These are phyloP conservation scores for Omphalotus guepiniiformis DNA, from an alignment of 768 basidiomycete species.

Conservation along the genomic window DNA sequence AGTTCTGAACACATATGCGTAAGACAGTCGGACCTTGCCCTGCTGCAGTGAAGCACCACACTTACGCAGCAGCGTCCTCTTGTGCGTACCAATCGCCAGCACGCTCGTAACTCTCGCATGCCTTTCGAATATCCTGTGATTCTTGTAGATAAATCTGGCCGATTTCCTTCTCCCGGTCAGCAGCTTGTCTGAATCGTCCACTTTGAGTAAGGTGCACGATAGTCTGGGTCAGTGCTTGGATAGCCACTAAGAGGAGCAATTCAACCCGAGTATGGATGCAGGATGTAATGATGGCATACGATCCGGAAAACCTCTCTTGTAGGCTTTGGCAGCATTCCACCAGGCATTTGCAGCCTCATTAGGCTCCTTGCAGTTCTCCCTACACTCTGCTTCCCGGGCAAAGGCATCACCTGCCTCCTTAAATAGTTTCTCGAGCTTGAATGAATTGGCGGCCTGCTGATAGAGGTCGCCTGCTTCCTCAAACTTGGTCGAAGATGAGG, in stretches of 20 bases:
- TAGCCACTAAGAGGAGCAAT: conserved; percentile 59
- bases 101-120: conserved; percentile 86
- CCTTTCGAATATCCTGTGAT: conserved; percentile 70
- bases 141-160: conserved; percentile 91
- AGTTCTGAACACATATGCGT: conserved; percentile 49
- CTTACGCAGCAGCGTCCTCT: conserved; percentile 95
- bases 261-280: too few species aligned
- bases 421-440: conserved; percentile 89
- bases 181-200: conserved; percentile 95
- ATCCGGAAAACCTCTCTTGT: conserved; percentile 84
- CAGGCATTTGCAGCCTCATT: conserved; percentile 98
- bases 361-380: conserved; percentile 79
- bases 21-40: background rate
- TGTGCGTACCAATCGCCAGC: conserved; percentile 98
- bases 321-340: conserved; percentile 98
- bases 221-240: conserved; percentile 81
- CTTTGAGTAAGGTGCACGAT: conserved; percentile 76
- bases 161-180: conserved; percentile 97
- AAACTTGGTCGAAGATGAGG: conserved; percentile 74
- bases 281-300: conserved; percentile 53
- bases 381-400: conserved; percentile 90
- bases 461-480: conserved; percentile 97
- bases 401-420: conserved; percentile 91
- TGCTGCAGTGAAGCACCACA: too few species aligned
- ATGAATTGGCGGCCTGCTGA: conserved; percentile 90